Evolutionary conservation across 1,284 basidiomycete genomes (phyloP).

Genomic region (Fomitopsis schrenkii): DNA sequence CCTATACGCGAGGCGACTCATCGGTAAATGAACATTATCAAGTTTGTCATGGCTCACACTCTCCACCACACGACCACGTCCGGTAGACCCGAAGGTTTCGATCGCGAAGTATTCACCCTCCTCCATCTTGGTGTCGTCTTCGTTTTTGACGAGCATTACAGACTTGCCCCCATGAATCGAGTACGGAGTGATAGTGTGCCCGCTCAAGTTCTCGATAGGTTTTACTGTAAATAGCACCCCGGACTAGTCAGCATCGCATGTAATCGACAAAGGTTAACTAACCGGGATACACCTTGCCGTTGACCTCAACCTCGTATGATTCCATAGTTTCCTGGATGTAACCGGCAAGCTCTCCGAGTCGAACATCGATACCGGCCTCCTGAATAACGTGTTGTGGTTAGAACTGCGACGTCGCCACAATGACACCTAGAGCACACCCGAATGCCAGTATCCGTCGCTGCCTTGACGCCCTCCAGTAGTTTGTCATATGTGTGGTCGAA

Average conservation of each 20-base stretch:
- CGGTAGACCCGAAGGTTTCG: slow-evolving; percentile 98
- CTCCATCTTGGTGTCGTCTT: slow-evolving; percentile 95
- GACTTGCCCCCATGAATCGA: slow-evolving; percentile 89
- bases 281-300: slow-evolving; percentile 86
- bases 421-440: slow-evolving; percentile 42
- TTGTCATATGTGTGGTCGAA: slow-evolving; percentile 92
- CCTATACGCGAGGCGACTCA: slow-evolving; percentile 37
- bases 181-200: slow-evolving; percentile 88
- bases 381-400: slow-evolving; percentile 24
- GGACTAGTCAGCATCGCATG: slow-evolving; percentile 3
- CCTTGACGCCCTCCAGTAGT: slow-evolving; percentile 87
- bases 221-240: slow-evolving; percentile 59
- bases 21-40: background rate
- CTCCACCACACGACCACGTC: slow-evolving; percentile 91
- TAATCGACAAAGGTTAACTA: slow-evolving; percentile 19
- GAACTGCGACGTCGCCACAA: background rate
- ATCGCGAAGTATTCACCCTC: slow-evolving; percentile 99
- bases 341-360: slow-evolving; percentile 90
- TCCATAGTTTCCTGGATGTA: slow-evolving; percentile 99
- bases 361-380: slow-evolving; percentile 97
- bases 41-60: slow-evolving; percentile 42
- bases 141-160: slow-evolving; percentile 86
- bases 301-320: slow-evolving; percentile 93
- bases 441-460: slow-evolving; percentile 90
- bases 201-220: slow-evolving; percentile 86